These are phyloP conservation scores for Zymoseptoria tritici DNA, from an alignment of 2,329 filamentous ascomycete genomes.

Conservation along the genomic window DNA sequence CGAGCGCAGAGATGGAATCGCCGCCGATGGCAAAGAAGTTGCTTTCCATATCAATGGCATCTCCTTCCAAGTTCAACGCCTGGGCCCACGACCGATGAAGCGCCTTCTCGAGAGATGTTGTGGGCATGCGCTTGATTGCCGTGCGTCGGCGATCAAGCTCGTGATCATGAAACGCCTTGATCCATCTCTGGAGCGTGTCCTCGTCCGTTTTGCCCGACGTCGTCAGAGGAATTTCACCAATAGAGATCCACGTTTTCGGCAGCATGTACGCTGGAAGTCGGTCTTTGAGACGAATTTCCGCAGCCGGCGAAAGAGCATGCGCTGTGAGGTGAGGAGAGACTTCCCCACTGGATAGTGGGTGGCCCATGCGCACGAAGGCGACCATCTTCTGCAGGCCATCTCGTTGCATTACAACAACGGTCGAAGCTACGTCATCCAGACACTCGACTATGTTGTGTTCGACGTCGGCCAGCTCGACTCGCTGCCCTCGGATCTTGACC, in stretches of 20 bases:
- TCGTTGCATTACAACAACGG: too few species aligned
- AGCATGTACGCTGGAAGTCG: constrained; percentile 58
- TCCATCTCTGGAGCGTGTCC: constrained; percentile 10
- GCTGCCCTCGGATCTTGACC: constrained; percentile 58
- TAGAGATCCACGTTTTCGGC: constrained; percentile 63
- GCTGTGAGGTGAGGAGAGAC: too few species aligned
- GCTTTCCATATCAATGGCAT: background rate
- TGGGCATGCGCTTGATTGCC: background rate
- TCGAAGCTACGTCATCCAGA: too few species aligned
- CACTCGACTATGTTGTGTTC: constrained; percentile 26
- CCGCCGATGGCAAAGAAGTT: constrained; percentile 38
- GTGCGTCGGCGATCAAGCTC: background rate
- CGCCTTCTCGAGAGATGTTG: background rate
- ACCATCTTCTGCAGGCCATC: too few species aligned
- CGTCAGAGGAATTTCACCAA: constrained; percentile 63
- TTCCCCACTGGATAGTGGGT: too few species aligned
- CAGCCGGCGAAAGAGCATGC: too few species aligned
- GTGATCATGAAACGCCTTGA: background rate
- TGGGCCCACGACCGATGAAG: background rate
- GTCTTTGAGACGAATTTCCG: too few species aligned
- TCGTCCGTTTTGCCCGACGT: constrained; percentile 67
- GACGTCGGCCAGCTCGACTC: constrained; percentile 53
- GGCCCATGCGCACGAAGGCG: too few species aligned
- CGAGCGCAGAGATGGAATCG: constrained; percentile 41
- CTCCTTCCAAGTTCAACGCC: background rate